These are phyloP conservation scores for Paradendryphiella salina DNA, from an alignment of 2,329 filamentous ascomycete species.

Conservation along the genomic window DNA sequence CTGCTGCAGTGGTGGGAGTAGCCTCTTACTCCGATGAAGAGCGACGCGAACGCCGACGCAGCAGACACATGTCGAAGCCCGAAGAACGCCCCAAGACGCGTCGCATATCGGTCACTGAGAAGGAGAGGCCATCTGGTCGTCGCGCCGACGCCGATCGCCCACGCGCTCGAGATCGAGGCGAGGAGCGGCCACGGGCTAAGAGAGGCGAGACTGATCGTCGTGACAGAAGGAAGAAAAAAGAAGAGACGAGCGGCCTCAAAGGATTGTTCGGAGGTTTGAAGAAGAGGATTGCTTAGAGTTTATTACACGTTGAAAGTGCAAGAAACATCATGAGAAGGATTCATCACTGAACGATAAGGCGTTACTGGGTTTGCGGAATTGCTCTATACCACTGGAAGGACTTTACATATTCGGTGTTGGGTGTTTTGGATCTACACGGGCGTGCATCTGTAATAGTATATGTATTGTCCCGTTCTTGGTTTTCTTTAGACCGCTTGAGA, in stretches of 20 bases:
- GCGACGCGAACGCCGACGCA: conserved; percentile 31
- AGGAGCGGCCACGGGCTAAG: conserved; percentile 29
- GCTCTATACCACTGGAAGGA: conserved; percentile 23
- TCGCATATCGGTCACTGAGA: conserved; percentile 39
- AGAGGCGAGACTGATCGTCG: conserved; percentile 32
- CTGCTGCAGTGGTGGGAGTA: conserved; percentile 31
- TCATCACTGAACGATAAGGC: conserved; percentile 17
- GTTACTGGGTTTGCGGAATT: conserved; percentile 15
- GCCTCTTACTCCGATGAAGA: conserved; percentile 37
- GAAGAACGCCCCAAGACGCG: conserved; percentile 39
- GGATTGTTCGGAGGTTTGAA: conserved; percentile 40
- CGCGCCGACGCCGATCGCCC: conserved; percentile 36
- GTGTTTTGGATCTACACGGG: conserved; percentile 4
- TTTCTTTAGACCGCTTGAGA: conserved; percentile 2
- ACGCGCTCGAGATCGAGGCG: conserved; percentile 28
- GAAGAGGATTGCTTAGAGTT: conserved; percentile 31
- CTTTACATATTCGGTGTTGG: conserved; percentile 2
- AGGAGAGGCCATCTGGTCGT: conserved; percentile 34
- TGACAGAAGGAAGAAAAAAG: conserved; percentile 35
- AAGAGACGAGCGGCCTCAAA: conserved; percentile 36
- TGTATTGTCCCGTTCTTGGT: not conserved
- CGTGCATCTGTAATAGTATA: conserved; percentile 12
- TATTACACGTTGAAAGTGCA: not conserved
- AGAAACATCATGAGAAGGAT: not conserved
- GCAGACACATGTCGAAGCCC: conserved; percentile 30